Conservation (phyloP, 2,329 filamentous ascomycete genomes). For the Arthrobotrys conoides region DNA sequence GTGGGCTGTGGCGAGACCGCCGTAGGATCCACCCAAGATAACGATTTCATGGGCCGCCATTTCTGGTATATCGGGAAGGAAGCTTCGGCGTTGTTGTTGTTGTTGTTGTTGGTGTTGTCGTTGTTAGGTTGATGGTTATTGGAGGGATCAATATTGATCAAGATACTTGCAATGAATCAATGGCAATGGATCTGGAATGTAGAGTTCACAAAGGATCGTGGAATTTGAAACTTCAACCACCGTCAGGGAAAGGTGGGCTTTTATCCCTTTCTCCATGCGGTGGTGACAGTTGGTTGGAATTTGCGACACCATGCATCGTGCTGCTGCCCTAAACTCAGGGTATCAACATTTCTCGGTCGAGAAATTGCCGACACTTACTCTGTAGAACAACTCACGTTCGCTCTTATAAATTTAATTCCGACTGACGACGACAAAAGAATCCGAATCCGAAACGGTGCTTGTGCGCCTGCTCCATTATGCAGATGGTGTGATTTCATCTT, state of each 20-base stretch:
- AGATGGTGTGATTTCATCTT: constrained; percentile 13
- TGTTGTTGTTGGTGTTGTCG: not conserved
- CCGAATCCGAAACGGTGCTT: not conserved
- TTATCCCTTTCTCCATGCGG: constrained; percentile 2
- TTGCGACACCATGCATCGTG: not conserved
- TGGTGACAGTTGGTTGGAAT: not conserved
- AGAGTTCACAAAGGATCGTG: not conserved
- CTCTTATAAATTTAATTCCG: too few species aligned
- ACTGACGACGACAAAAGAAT: too few species aligned
- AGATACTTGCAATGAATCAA: too few species aligned
- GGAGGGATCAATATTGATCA: too few species aligned
- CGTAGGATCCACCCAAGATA: constrained; percentile 48
- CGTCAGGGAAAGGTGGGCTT: not conserved
- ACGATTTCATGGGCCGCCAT: constrained; percentile 55
- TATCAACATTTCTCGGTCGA: constrained; percentile 29
- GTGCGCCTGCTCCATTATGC: not conserved
- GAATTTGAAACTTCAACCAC: not conserved
- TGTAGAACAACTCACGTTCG: too few species aligned
- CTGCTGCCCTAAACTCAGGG: not conserved
- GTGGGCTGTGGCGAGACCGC: constrained; percentile 33
- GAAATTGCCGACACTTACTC: not conserved
- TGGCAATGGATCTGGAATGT: too few species aligned
- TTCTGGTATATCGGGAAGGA: not conserved
- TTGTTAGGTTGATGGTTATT: too few species aligned
- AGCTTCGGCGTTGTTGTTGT: not conserved